A percentile compares a stretch with the other conserved stretches of the same genome.
phyloP scores from a whole-genome alignment of 108 stramenopile genomes.

The Cyclotella cryptica region DNA sequence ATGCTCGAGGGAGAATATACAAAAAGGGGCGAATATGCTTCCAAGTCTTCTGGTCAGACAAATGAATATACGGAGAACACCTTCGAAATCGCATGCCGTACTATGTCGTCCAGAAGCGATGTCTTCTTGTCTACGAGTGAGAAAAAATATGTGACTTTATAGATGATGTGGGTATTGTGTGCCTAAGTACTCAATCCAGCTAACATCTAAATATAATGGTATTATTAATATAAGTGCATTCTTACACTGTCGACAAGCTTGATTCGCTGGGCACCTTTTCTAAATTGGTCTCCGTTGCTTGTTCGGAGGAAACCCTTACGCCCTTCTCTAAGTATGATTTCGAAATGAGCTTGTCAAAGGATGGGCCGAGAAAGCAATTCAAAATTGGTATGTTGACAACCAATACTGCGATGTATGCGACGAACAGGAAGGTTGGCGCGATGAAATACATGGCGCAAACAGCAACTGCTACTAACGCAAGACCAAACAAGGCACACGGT shows the following conservation, averaged over 20 bases:
- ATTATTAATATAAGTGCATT: neutral
- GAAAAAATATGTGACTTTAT: neutral
- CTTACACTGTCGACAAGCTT: neutral
- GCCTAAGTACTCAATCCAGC: too few species aligned
- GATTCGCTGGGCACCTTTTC: neutral
- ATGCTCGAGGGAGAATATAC: slow-evolving; percentile 3
- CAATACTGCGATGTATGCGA: neutral
- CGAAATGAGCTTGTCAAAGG: neutral
- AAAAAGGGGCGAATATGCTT: slow-evolving; percentile 7
- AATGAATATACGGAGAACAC: neutral
- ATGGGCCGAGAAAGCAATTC: neutral
- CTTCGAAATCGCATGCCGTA: slow-evolving; percentile 7
- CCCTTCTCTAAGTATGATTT: slow-evolving; percentile 1
- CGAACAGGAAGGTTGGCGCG: neutral
- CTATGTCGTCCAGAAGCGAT: slow-evolving; percentile 1
- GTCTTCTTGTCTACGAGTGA: slow-evolving; percentile 7
- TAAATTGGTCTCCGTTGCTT: neutral
- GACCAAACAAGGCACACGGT: neutral
- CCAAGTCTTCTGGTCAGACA: neutral
- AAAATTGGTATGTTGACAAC: neutral
- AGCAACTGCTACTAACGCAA: neutral
- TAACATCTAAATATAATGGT: neutral
- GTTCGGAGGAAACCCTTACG: neutral
- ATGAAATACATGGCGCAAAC: neutral
- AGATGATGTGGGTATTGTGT: too few species aligned